Evolutionary conservation across 306 rosid genomes (phyloP).

Genomic region (Prosopis cineraria): DNA sequence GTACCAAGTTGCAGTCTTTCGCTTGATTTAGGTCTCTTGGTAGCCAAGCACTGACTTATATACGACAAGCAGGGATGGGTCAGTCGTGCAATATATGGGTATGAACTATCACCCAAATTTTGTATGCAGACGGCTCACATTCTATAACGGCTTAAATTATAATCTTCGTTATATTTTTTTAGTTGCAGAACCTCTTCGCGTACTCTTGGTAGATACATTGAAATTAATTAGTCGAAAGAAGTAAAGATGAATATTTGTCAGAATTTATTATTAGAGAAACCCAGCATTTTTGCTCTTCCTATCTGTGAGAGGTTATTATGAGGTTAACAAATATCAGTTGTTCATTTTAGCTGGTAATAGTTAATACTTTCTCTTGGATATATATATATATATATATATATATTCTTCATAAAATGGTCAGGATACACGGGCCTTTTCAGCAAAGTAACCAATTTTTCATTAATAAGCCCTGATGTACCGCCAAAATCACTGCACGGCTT

Average conservation of each 20-base stretch:
- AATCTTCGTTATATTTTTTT: not conserved
- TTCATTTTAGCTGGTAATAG: too few species aligned
- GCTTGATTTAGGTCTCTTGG: not conserved
- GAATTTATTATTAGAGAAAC: not conserved
- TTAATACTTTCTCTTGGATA: not conserved
- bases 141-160: not conserved
- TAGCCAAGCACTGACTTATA: conserved; percentile 1
- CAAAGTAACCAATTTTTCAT: too few species aligned
- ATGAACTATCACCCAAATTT: conserved; percentile 37
- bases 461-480: too few species aligned
- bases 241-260: not conserved
- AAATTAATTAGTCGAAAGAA: not conserved
- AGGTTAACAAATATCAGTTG: too few species aligned
- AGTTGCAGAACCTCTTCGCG: not conserved
- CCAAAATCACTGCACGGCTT: too few species aligned
- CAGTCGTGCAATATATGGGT: conserved; percentile 27
- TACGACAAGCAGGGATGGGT: conserved; percentile 23
- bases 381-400: too few species aligned
- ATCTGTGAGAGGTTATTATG: too few species aligned
- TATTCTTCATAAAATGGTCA: too few species aligned
- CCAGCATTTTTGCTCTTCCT: too few species aligned
- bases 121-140: conserved; percentile 39
- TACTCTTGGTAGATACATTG: not conserved
- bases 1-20: not conserved
- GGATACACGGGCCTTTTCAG: too few species aligned